These are phyloP conservation scores for Priceomyces castillae DNA, from an alignment of 805 yeast species.

Conservation along the genomic window DNA sequence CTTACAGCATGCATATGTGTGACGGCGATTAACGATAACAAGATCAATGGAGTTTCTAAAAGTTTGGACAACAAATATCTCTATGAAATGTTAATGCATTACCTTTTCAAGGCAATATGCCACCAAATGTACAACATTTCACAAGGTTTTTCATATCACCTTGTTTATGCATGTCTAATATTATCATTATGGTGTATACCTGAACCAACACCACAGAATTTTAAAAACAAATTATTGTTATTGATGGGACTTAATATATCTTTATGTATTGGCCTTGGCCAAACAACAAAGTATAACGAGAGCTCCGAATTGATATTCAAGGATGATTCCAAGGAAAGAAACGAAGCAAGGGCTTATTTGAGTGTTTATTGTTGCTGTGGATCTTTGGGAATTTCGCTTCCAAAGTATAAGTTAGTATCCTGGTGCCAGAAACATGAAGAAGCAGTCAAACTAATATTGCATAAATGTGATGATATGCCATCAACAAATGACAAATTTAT, in stretches of 20 bases:
- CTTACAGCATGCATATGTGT: conserved; percentile 44
- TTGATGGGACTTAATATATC: conserved; percentile 44
- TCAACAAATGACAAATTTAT: conserved; percentile 39
- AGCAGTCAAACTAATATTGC: conserved; percentile 19
- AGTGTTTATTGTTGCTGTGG: conserved; percentile 53
- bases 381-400: conserved; percentile 48
- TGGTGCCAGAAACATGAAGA: conserved; percentile 47
- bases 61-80: conserved; percentile 26
- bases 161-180: conserved; percentile 43
- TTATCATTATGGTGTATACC: conserved; percentile 55
- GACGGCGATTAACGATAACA: conserved; percentile 44
- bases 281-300: conserved; percentile 21
- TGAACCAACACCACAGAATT: conserved; percentile 50
- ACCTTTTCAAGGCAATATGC: conserved; percentile 45
- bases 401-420: conserved; percentile 47
- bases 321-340: conserved; percentile 22
- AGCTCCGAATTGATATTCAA: conserved; percentile 17
- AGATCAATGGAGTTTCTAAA: conserved; percentile 3
- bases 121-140: conserved; percentile 41
- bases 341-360: conserved; percentile 40
- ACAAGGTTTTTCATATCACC: conserved; percentile 40
- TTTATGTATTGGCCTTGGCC: conserved; percentile 49
- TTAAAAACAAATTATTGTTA: conserved; percentile 49
- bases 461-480: conserved; percentile 20
- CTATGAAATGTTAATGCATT: conserved; percentile 41